Conservation (phyloP, 139 green algal genomes). For the Tetraselmis chui region DNA sequence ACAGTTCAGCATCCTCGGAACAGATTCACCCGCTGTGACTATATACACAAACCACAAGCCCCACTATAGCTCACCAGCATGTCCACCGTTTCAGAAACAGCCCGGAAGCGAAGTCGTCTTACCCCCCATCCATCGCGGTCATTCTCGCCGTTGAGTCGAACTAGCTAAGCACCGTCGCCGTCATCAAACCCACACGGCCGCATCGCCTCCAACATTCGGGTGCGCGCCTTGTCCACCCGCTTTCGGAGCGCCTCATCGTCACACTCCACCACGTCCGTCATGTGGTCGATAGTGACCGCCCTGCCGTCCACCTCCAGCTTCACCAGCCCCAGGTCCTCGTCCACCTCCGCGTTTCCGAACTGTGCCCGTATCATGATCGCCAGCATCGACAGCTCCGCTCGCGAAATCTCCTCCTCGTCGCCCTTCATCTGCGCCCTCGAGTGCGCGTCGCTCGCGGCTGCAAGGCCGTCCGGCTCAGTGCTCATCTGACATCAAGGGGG, state of each 20-base stretch:
- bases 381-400: background rate
- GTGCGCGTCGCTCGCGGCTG: background rate
- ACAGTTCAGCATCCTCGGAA: too few species aligned
- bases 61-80: too few species aligned
- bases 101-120: too few species aligned
- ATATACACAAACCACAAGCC: too few species aligned
- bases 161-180: background rate
- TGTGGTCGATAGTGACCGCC: constrained; percentile 37
- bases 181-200: background rate
- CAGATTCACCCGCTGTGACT: too few species aligned
- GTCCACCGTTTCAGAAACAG: too few species aligned
- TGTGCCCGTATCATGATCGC: background rate
- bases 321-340: background rate
- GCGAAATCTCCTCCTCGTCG: background rate
- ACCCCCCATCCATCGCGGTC: too few species aligned
- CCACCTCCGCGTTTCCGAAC: background rate
- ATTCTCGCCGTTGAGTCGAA: too few species aligned
- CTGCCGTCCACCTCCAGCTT: constrained; percentile 37
- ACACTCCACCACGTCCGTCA: constrained; percentile 55
- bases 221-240: constrained; percentile 50
- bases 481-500: too few species aligned
- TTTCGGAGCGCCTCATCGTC: constrained; percentile 39
- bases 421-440: background rate
- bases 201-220: constrained; percentile 52
- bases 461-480: background rate